Base-by-base conservation (phyloP, 208 protist genomes). In the Crithidia sp. region DNA sequence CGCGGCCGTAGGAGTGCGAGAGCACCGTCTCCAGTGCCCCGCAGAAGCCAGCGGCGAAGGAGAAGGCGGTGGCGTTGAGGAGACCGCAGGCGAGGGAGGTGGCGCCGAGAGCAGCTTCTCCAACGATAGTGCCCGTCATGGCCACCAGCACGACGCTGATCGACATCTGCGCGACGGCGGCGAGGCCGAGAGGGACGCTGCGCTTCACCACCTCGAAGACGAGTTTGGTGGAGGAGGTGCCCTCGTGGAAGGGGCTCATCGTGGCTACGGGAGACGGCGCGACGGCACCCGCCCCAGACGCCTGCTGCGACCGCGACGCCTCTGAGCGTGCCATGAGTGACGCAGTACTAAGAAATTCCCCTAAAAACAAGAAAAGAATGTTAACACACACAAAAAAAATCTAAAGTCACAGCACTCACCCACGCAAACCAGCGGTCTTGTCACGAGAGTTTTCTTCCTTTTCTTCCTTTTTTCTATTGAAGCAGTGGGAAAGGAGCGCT, bases 11-110 rank as follows among this genome's bases (percentile, higher is more conserved):
- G 44, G 81, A 84, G 69, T 90, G 82, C 43, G 88, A 94, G 40
- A 96, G 82, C 7, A 91, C 68, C 45, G 88, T 96, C 79, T 96
- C 85, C 36, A 94, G 79, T 2, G 87, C 88, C n/a, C 88, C 85
- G 55, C 81, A 89, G 67, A 90, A 90, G 37, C 91, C 87, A 0
- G 85, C 58, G 17, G 83, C 76, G 47, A 87, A 87, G n/a, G 85
- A 71, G 57, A 88, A 91, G 44, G 85, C 85, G 13, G 88, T 93
- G n/a, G 88, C 82, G 59, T 92, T 92, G 41, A 96, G 83, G n/a
- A 96, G 80, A 0, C 88, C 87, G 54, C 86, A 85, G 3, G 85
- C 88, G 12, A 96, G 67, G 10, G 89, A 83, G 3, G 87, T 85
- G 4, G 79, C 87, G 19, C 91, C 91, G 3, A 96, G 74, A 53